Conservation (phyloP, 495 filamentous ascomycete species). For the Sporormia fimetaria region DNA sequence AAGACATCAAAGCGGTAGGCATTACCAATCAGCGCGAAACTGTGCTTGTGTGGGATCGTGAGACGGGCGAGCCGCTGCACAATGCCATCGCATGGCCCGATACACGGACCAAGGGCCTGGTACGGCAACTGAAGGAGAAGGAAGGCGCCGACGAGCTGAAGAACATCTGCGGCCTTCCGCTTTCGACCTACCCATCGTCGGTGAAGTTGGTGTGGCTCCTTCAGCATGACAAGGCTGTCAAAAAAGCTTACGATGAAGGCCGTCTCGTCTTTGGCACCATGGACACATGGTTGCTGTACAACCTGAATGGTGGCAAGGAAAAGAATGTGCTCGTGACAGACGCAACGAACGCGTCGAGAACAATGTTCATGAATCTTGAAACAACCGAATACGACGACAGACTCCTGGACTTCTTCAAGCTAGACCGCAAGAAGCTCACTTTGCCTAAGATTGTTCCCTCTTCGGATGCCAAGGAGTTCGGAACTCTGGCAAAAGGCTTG, state of each 20-base stretch:
- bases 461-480: conserved; percentile 66
- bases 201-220: conserved; percentile 84
- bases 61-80: conserved; percentile 74
- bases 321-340: conserved; percentile 71
- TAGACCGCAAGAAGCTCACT: conserved; percentile 62
- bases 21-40: conserved; percentile 96
- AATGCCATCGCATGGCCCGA: conserved; percentile 94
- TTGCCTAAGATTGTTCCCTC: conserved; percentile 83
- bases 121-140: conserved; percentile 64
- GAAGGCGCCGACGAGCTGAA: conserved; percentile 56
- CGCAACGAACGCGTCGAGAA: conserved; percentile 82
- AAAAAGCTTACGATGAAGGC: conserved; percentile 65
- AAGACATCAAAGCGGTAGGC: conserved; percentile 73
- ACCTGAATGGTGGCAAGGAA: conserved; percentile 71
- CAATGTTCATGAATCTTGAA: conserved; percentile 93
- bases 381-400: conserved; percentile 76
- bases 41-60: conserved; percentile 78
- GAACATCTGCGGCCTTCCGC: conserved; percentile 71
- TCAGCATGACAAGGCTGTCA: conserved; percentile 57
- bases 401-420: conserved; percentile 70
- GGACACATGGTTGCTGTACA: conserved; percentile 85
- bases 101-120: conserved; percentile 67
- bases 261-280: conserved; percentile 86
- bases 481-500: conserved; percentile 51
- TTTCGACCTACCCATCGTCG: conserved; percentile 89